Conservation (phyloP, 2,329 filamentous ascomycete species). For the Metarhizium brunneum region DNA sequence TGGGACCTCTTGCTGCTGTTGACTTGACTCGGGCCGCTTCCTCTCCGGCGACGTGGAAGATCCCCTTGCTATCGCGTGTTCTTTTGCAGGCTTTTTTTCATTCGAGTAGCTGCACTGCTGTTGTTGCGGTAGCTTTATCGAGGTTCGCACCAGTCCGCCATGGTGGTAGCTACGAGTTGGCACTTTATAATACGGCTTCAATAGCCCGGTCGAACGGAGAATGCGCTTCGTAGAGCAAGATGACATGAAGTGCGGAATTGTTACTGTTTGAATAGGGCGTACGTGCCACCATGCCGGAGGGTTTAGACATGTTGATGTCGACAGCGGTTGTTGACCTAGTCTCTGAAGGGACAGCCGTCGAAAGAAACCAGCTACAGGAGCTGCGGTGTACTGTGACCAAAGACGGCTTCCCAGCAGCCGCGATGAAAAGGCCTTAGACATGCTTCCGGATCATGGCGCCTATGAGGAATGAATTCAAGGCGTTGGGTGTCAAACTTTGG, state of each 20-base stretch:
- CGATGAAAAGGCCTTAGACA: conserved; percentile 30
- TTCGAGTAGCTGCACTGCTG: neutral
- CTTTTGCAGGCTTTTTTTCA: neutral
- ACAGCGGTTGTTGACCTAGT: conserved; percentile 4
- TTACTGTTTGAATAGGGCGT: neutral
- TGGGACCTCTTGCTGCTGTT: neutral
- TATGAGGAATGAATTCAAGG: neutral
- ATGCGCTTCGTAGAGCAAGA: neutral
- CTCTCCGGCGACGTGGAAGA: neutral
- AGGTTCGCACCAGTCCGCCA: neutral
- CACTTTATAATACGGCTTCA: neutral
- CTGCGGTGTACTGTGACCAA: conserved; percentile 17
- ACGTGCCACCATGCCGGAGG: neutral
- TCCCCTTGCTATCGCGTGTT: neutral
- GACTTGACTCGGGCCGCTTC: neutral
- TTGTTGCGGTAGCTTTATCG: neutral
- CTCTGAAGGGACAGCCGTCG: neutral
- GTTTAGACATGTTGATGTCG: neutral
- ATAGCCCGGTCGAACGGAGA: neutral
- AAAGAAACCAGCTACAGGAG: conserved; percentile 2
- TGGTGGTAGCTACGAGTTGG: neutral
- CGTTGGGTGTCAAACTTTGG: neutral
- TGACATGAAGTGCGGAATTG: neutral
- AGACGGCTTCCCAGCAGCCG: conserved; percentile 27
- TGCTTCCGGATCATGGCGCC: conserved; percentile 30